Percentiles rank a stretch among this genome's conserved stretches.
Conservation (phyloP, 1,139 yeast genomes). For the Yamadazyma diospyri region DNA sequence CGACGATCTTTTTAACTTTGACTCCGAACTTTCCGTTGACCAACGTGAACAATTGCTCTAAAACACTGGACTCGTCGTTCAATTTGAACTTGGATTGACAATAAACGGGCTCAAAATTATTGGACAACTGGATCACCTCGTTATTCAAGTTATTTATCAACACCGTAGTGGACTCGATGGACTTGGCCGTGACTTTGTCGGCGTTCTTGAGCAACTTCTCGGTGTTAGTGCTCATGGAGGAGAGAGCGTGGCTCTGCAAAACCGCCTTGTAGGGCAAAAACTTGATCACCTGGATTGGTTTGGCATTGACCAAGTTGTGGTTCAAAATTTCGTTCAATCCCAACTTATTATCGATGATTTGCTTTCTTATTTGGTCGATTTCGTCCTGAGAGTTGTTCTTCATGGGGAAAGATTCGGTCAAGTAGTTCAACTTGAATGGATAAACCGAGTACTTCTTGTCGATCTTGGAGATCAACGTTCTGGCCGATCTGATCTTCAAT, state of each 20-base stretch:
- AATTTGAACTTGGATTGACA: constrained; percentile 72
- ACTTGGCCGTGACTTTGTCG: constrained; percentile 47
- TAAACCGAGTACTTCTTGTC: constrained; percentile 78
- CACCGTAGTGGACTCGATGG: constrained; percentile 78
- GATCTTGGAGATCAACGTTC: constrained; percentile 65
- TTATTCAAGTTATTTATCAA: constrained; percentile 23
- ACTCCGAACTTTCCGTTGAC: constrained; percentile 70
- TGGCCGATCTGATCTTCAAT: constrained; percentile 70
- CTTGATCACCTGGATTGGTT: constrained; percentile 69
- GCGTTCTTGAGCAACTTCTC: constrained; percentile 57
- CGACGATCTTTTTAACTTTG: constrained; percentile 59
- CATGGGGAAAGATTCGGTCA: constrained; percentile 59
- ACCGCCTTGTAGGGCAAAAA: constrained; percentile 67
- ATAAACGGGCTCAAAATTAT: constrained; percentile 74
- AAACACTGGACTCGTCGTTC: constrained; percentile 19
- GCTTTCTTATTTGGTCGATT: constrained; percentile 43
- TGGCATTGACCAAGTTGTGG: constrained; percentile 73
- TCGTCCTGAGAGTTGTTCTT: constrained; percentile 35
- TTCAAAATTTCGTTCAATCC: constrained; percentile 82
- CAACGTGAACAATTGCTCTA: constrained; percentile 52
- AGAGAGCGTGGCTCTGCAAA: constrained; percentile 51
- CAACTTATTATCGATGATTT: constrained; percentile 58
- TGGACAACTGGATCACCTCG: constrained; percentile 70
- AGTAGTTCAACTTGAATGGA: constrained; percentile 81
- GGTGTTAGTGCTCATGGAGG: constrained; percentile 50